Evolutionary conservation across 345 rosid species (phyloP).

Genomic region (Salix brachista): DNA sequence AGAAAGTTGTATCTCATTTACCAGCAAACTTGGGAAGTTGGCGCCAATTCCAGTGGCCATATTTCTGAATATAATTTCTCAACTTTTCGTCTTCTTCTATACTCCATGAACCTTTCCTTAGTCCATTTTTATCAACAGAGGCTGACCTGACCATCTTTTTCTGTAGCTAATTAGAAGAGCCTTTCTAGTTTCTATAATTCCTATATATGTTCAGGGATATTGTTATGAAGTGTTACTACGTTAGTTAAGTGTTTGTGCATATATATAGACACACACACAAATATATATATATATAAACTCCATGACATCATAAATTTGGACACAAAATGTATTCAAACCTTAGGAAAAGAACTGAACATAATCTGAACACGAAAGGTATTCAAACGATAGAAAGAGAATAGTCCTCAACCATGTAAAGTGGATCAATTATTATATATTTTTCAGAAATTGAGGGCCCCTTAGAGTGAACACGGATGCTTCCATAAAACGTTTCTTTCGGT

Average conservation of each 20-base stretch:
- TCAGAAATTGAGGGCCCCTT: not conserved
- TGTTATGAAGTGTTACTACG: no score
- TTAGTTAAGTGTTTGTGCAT: no score
- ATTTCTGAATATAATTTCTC: slow-evolving; percentile 21
- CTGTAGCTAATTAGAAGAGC: not conserved
- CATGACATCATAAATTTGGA: no score
- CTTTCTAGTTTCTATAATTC: not conserved
- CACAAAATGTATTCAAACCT: no score
- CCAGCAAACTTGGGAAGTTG: slow-evolving; percentile 38
- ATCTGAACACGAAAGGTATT: not conserved
- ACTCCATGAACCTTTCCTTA: slow-evolving; percentile 43
- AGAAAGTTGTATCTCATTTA: not conserved
- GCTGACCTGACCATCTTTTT: slow-evolving; percentile 37
- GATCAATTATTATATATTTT: not conserved
- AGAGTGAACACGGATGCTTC: not conserved
- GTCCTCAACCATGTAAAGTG: not conserved
- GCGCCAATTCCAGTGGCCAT: slow-evolving; percentile 40
- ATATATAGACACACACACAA: no score
- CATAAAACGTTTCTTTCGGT: not conserved
- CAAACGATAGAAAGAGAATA: not conserved
- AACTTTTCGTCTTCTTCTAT: slow-evolving; percentile 37
- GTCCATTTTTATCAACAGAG: slow-evolving; percentile 29
- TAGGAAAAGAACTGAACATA: no score
- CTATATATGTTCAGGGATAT: not conserved
- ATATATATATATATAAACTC: no score